phyloP scores from a whole-genome alignment of 306 rosid genomes.

The Sechiopsis laciniata region DNA sequence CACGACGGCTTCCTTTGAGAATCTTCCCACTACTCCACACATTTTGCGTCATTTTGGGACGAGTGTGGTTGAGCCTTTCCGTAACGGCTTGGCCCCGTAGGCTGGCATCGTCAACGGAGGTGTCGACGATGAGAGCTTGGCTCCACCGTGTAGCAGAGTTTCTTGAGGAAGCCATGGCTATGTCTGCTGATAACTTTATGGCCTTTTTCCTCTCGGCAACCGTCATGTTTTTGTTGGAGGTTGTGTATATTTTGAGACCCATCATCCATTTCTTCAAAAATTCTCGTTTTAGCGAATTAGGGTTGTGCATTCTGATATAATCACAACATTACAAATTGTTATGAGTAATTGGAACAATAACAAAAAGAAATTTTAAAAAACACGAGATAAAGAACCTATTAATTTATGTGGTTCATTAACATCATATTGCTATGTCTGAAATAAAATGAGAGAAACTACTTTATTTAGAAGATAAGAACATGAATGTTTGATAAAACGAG shows the following conservation, averaged over 20 bases:
- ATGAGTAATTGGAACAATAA: not conserved
- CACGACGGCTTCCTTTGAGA: slow-evolving; percentile 39
- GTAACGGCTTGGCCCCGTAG: slow-evolving; percentile 17
- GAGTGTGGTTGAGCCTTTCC: slow-evolving; percentile 15
- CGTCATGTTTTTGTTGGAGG: slow-evolving; percentile 43
- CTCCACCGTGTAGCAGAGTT: slow-evolving; percentile 54
- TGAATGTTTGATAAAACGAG: too few species aligned
- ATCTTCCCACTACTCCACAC: slow-evolving; percentile 34
- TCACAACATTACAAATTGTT: not conserved
- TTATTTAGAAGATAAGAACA: too few species aligned
- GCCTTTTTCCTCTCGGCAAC: slow-evolving; percentile 59
- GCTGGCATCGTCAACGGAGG: slow-evolving; percentile 24
- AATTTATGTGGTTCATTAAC: not conserved
- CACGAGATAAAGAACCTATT: not conserved
- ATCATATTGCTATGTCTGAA: too few species aligned
- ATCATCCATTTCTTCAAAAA: slow-evolving; percentile 58
- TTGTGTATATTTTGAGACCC: slow-evolving; percentile 46
- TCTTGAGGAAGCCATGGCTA: slow-evolving; percentile 79
- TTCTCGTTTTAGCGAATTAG: slow-evolving; percentile 48
- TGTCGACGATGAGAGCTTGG: slow-evolving; percentile 44
- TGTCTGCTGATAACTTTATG: slow-evolving; percentile 67
- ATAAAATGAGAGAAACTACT: too few species aligned
- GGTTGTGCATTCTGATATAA: slow-evolving; percentile 40
- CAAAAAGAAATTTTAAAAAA: too few species aligned
- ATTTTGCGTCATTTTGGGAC: not conserved